Evolutionary conservation across 2,329 filamentous ascomycete genomes (phyloP), one percentile per base, ranked within the genome.

Genomic region (Colletotrichum scovillei): DNA sequence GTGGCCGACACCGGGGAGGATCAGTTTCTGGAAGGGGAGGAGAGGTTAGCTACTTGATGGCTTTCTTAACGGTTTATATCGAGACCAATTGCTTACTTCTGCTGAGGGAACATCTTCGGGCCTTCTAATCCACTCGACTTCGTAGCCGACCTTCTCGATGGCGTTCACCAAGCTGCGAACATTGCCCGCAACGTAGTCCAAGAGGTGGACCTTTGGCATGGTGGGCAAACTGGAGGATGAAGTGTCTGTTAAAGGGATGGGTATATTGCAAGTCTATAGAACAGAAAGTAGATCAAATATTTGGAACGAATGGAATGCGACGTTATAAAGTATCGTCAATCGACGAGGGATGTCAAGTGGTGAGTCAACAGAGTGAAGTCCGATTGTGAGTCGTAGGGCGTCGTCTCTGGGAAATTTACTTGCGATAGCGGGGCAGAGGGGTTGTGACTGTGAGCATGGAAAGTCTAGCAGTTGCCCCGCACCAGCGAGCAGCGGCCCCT

Each of bases 101-200:
- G 96, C 97, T 78, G 92, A 91, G 75, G 91, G 86, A 67, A 99
- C 91, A 83, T 98, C 95, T 78, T 93, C 91, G 5, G 97, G 97
- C 42, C 91, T 91, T 78, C 89, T 93, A 77, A 99, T 89, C 97
- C 96, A 98, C 86, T 97, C 94, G 59, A 99, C 94, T 57, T 94
- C 90, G 82, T 96, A 98, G 74, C 97, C 97, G 72, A 96, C 90
- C 84, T 97, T 97, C 83, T 99, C 96, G 80, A 99, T 97, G 78
- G 96, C 97, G 87, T 99, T 99, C 81, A 95, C 96, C 79, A 99
- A 90, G 76, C 95, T 98, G 76, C 96, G 93, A 78, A 99, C 92
- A 83, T 99, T 99, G 80, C 97, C 97, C 74, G 97, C 96, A 77
- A 98, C 96, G 82, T 98, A 98, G 86, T 98, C 88, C 78, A 93